Evolutionary conservation across 2,329 filamentous ascomycete species (phyloP).

Genomic region (Alternaria triticimaculans): DNA sequence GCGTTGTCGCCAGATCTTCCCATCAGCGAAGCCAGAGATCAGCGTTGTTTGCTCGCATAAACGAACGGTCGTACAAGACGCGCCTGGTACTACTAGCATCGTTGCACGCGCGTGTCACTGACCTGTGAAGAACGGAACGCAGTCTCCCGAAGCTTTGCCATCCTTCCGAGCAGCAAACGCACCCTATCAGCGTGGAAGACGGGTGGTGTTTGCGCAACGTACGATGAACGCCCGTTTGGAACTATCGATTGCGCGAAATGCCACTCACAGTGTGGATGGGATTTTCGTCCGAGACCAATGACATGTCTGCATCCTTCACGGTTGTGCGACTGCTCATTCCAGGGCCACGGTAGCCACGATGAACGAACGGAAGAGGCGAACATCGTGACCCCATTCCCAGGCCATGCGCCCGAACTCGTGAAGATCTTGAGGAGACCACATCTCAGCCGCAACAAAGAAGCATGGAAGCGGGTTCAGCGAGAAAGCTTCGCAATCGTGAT

Average conservation of each 20-base stretch:
- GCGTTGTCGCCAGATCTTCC: background rate
- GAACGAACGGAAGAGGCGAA: background rate
- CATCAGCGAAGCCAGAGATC: background rate
- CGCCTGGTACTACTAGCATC: background rate
- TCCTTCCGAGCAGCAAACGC: background rate
- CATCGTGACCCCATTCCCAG: background rate
- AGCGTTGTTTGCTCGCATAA: conserved; percentile 1
- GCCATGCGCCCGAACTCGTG: background rate
- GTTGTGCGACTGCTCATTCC: background rate
- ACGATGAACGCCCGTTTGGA: background rate
- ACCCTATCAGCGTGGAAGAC: background rate
- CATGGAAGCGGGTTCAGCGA: background rate
- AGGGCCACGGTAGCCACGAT: background rate
- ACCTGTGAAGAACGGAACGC: background rate
- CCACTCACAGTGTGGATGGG: background rate
- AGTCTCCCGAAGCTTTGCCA: background rate
- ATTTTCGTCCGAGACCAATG: background rate
- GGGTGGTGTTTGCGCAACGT: background rate
- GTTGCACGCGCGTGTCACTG: background rate
- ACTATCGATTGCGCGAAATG: background rate
- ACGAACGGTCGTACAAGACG: background rate
- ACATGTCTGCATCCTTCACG: background rate
- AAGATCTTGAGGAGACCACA: background rate
- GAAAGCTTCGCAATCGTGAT: background rate
- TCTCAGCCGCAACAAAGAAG: background rate